These are phyloP conservation scores for Solidago caesia DNA, from an alignment of 129 eudicot species.

Conservation along the genomic window DNA sequence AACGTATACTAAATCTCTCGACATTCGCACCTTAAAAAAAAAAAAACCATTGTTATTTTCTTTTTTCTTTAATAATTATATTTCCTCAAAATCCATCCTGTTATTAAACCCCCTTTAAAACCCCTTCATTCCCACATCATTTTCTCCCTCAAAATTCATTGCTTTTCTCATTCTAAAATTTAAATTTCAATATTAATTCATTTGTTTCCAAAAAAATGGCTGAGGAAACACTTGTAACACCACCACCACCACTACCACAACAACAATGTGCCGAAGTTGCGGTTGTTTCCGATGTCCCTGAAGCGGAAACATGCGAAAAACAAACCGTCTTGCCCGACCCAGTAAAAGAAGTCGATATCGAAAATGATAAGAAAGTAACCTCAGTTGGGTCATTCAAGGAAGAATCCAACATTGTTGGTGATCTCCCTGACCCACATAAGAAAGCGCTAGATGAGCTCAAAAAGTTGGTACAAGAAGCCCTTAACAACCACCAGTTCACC, in stretches of 20 bases:
- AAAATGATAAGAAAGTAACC: conserved; percentile 34
- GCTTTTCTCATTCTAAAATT: not conserved
- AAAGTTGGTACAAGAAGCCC: conserved; percentile 50
- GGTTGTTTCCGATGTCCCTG: conserved; percentile 47
- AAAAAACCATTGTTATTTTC: too few species aligned
- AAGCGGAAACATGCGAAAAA: conserved; percentile 37
- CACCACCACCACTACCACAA: conserved; percentile 19
- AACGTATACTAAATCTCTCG: too few species aligned
- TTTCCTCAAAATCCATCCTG: not conserved
- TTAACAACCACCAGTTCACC: conserved; percentile 55
- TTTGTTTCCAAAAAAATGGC: conserved; percentile 37
- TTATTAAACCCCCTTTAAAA: not conserved
- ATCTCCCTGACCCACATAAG: conserved; percentile 33
- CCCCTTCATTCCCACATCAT: conserved; percentile 4
- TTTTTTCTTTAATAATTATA: too few species aligned
- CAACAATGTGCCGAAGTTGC: conserved; percentile 19
- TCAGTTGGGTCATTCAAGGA: conserved; percentile 60
- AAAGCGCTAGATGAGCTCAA: conserved; percentile 64
- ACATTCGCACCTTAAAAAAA: too few species aligned
- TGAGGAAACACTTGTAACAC: conserved; percentile 39
- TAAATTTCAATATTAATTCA: not conserved
- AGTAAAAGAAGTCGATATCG: conserved; percentile 24
- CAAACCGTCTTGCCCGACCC: conserved; percentile 18
- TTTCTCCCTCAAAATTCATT: not conserved
- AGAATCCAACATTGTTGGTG: conserved; percentile 52